Percentiles rank a stretch among this genome's conserved stretches.
phyloP scores from a whole-genome alignment of 257 asterid genomes.

The Parsonsia alboflavescens region DNA sequence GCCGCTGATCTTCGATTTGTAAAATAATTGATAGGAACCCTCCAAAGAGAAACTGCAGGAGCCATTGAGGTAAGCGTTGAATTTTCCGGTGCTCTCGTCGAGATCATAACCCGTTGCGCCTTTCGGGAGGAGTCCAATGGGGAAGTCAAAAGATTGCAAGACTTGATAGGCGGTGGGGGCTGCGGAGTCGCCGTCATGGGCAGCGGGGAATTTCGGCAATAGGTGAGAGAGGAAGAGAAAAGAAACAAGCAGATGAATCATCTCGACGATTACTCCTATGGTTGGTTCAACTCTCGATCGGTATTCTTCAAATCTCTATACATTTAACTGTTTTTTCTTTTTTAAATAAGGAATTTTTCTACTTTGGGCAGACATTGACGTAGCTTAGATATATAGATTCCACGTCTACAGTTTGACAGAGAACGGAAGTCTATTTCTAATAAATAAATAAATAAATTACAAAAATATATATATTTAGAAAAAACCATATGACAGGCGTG shows the following conservation, averaged over 20 bases:
- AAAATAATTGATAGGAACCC: conserved; percentile 63
- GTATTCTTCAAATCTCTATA: background rate
- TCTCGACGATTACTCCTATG: background rate
- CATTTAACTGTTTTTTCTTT: background rate
- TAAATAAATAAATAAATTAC: too few relatives aligned
- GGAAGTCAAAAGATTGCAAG: conserved; percentile 49
- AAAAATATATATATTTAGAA: too few relatives aligned
- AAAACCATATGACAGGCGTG: too few relatives aligned
- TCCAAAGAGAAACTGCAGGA: conserved; percentile 75
- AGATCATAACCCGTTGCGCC: conserved; percentile 66
- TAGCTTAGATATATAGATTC: too few relatives aligned
- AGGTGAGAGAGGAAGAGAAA: conserved; percentile 24
- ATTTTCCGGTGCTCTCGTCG: conserved; percentile 49
- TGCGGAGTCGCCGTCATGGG: conserved; percentile 19
- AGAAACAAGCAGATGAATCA: conserved; percentile 21
- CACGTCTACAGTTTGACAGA: too few relatives aligned
- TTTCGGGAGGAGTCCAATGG: conserved; percentile 65
- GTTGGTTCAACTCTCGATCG: background rate
- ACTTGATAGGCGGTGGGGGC: conserved; percentile 55
- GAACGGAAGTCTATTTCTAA: too few relatives aligned
- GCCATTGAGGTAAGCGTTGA: conserved; percentile 47
- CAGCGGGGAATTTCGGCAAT: conserved; percentile 18
- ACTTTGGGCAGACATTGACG: too few relatives aligned
- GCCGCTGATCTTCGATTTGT: conserved; percentile 59
- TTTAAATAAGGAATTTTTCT: background rate